These are phyloP conservation scores for Salmacisia buchloeana DNA, from an alignment of 1,284 basidiomycete species.

Conservation along the genomic window DNA sequence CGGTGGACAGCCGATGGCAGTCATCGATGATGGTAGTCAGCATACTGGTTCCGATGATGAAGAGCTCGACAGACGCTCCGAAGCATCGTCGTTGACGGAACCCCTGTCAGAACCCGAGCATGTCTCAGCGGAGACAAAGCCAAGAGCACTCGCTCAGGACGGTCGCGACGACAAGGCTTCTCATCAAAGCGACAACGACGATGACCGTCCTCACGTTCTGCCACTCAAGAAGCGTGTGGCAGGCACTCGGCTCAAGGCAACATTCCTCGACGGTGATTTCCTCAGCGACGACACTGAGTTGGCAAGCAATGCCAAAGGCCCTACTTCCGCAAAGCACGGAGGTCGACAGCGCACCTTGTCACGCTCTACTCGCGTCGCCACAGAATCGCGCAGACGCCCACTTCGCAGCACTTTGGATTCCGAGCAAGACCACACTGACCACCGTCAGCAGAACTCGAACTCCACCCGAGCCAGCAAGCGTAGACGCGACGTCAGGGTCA, in stretches of 20 bases:
- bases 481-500: no score
- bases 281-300: slow-evolving; percentile 5
- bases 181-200: slow-evolving; percentile 14
- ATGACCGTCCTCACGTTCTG: slow-evolving; percentile 18
- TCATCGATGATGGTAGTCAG: no score
- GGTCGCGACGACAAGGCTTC: no score
- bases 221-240: slow-evolving; percentile 44
- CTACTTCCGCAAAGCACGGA: not conserved
- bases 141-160: no score
- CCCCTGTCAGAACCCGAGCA: not conserved
- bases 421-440: no score
- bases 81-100: no score
- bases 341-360: not conserved
- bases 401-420: not conserved
- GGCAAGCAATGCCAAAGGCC: no score
- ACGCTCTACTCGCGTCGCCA: not conserved
- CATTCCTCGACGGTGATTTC: slow-evolving; percentile 16
- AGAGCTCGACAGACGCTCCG: no score
- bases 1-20: slow-evolving; percentile 21
- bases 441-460: not conserved
- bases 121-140: no score
- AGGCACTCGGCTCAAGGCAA: slow-evolving; percentile 42
- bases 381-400: not conserved
- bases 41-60: no score
- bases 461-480: not conserved